phyloP scores from a whole-genome alignment of 2,329 filamentous ascomycete genomes.

The Lecanicillium sp. region DNA sequence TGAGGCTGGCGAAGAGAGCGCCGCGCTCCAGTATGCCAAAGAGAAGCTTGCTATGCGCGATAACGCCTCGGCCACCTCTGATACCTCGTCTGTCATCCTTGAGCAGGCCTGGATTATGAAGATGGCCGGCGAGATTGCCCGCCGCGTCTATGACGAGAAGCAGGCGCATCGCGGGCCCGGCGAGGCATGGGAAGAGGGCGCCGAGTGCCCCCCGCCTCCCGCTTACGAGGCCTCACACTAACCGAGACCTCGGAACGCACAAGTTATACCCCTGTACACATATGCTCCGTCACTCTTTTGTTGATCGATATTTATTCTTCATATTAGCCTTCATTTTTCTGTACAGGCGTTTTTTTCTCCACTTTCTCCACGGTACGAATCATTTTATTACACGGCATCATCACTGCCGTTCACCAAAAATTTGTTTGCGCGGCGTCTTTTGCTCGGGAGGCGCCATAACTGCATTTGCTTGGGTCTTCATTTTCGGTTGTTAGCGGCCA shows the following conservation, averaged over 20 bases:
- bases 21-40: constrained; percentile 18
- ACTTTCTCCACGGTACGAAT: background rate
- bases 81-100: constrained; percentile 55
- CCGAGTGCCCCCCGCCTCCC: constrained; percentile 43
- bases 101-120: constrained; percentile 86
- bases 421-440: background rate
- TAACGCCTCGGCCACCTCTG: constrained; percentile 32
- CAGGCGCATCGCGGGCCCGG: constrained; percentile 44
- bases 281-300: constrained; percentile 11
- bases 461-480: constrained; percentile 6
- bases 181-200: constrained; percentile 42
- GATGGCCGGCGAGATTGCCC: constrained; percentile 87
- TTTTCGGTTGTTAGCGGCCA: background rate
- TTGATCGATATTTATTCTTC: background rate
- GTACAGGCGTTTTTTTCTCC: constrained; percentile 9
- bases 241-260: constrained; percentile 1
- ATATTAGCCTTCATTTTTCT: constrained; percentile 7
- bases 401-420: too few species aligned
- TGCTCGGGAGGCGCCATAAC: background rate
- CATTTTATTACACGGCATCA: constrained; percentile 1
- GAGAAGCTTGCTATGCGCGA: constrained; percentile 28
- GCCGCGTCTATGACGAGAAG: constrained; percentile 84
- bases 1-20: constrained; percentile 23
- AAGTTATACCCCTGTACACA: constrained; percentile 13
- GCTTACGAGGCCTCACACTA: constrained; percentile 52